A percentile compares a stretch with the other conserved stretches of the same genome.
These are phyloP conservation scores for Populus deltoides DNA, from an alignment of 345 rosid genomes.

Conservation along the genomic window DNA sequence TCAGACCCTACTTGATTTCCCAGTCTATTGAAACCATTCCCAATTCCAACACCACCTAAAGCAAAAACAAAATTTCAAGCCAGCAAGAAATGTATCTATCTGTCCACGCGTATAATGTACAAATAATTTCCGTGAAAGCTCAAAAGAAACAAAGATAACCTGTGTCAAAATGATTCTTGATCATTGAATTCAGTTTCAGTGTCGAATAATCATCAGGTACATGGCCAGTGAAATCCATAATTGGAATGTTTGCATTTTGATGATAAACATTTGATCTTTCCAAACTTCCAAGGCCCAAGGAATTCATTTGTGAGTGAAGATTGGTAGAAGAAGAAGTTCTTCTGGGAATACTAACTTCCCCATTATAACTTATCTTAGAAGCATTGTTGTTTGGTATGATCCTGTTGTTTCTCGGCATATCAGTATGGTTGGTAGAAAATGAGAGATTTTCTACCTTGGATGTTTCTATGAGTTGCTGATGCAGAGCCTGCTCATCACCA, in stretches of 20 bases:
- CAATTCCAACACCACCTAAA: conserved; percentile 42
- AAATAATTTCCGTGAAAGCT: neutral
- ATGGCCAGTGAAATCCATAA: conserved; percentile 37
- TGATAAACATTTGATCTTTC: conserved; percentile 44
- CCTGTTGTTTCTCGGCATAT: conserved; percentile 44
- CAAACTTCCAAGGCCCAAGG: conserved; percentile 46
- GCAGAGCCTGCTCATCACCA: conserved; percentile 47
- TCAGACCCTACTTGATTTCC: conserved; percentile 50
- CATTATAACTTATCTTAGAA: conserved; percentile 41
- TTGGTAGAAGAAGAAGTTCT: conserved; percentile 63
- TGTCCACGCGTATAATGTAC: neutral
- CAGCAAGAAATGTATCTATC: neutral
- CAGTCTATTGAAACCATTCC: conserved; percentile 35
- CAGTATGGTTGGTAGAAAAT: conserved; percentile 43
- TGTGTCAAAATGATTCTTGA: conserved; percentile 44
- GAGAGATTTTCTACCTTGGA: conserved; percentile 45
- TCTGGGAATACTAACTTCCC: conserved; percentile 55
- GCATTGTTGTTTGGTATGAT: conserved; percentile 36
- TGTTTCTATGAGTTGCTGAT: conserved; percentile 45
- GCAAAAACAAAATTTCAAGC: conserved; percentile 18
- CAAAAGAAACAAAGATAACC: conserved; percentile 35
- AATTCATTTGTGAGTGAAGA: conserved; percentile 50
- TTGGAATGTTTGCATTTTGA: conserved; percentile 41
- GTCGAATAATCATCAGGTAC: conserved; percentile 45
- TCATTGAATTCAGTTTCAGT: conserved; percentile 42